Evolutionary conservation across 768 basidiomycete species (phyloP).

Genomic region (Punctularia strigosozonata): DNA sequence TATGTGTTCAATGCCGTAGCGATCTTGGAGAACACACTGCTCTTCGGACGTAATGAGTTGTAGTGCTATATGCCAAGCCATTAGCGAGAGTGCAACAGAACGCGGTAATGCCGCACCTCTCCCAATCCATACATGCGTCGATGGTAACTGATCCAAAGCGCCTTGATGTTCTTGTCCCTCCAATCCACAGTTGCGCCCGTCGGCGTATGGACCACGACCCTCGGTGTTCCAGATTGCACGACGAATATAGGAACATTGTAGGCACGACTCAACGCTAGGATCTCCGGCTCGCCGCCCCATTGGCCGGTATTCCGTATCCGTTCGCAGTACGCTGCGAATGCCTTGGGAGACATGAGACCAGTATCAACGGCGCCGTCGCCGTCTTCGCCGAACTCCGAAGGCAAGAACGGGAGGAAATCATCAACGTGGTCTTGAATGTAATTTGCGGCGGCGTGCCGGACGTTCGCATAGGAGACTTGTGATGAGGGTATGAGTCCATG

Average conservation of each 20-base stretch:
- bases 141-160: conserved; percentile 82
- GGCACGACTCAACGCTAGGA: conserved; percentile 73
- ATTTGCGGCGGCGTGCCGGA: conserved; percentile 60
- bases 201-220: conserved; percentile 76
- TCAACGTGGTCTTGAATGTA: conserved; percentile 78
- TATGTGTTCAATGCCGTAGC: conserved; percentile 20
- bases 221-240: conserved; percentile 71
- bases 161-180: conserved; percentile 23
- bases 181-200: conserved; percentile 18
- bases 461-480: conserved; percentile 46
- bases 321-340: conserved; percentile 67
- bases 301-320: conserved; percentile 72
- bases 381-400: conserved; percentile 62
- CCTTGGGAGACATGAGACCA: conserved; percentile 57
- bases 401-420: conserved; percentile 90
- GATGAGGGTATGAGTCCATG: conserved; percentile 50
- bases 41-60: conserved; percentile 66
- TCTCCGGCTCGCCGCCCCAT: conserved; percentile 98
- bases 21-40: conserved; percentile 12
- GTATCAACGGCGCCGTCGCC: conserved; percentile 45
- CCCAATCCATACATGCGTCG: conserved; percentile 90
- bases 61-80: conserved; percentile 49
- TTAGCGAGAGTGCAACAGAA: conserved; percentile 3
- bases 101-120: conserved; percentile 46
- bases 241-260: conserved; percentile 85